Conservation (phyloP, 768 basidiomycete genomes). For the Suillus clintonianus region DNA sequence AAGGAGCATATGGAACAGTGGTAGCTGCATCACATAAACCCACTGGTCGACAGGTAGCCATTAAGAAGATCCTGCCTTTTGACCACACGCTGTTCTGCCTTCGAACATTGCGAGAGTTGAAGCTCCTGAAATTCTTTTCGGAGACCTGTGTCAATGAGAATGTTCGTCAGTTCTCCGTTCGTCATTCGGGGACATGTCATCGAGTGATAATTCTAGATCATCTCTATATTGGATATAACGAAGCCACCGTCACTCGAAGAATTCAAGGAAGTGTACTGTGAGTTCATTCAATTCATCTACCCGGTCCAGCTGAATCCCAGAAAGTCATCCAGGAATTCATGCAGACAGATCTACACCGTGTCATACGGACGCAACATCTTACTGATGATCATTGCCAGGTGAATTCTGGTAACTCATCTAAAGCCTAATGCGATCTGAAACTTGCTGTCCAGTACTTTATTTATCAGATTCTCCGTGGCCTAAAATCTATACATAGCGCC, state of each 20-base stretch:
- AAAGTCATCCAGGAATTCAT: constrained; percentile 84
- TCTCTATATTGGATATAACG: constrained; percentile 89
- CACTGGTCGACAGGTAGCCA: constrained; percentile 82
- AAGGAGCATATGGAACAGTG: constrained; percentile 90
- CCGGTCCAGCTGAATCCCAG: constrained; percentile 7
- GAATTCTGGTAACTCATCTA: constrained; percentile 11
- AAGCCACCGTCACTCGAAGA: constrained; percentile 72
- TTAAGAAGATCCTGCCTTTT: constrained; percentile 95
- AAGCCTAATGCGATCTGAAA: neutral
- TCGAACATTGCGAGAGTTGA: constrained; percentile 88
- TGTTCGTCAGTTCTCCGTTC: constrained; percentile 37
- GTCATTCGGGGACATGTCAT: constrained; percentile 4
- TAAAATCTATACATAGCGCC: constrained; percentile 89
- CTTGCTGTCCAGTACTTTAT: constrained; percentile 62
- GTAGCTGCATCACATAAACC: constrained; percentile 86
- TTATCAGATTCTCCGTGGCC: constrained; percentile 81
- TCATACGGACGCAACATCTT: constrained; percentile 86
- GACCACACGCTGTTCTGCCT: constrained; percentile 92
- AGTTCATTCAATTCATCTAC: constrained; percentile 18
- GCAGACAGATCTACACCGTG: constrained; percentile 90
- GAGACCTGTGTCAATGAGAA: constrained; percentile 82
- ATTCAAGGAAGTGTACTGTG: constrained; percentile 89
- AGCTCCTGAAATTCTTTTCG: constrained; percentile 84
- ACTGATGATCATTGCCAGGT: constrained; percentile 91
- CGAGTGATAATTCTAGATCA: constrained; percentile 55